Evolutionary conservation across 345 rosid genomes (phyloP).

Genomic region (Mangifera indica): DNA sequence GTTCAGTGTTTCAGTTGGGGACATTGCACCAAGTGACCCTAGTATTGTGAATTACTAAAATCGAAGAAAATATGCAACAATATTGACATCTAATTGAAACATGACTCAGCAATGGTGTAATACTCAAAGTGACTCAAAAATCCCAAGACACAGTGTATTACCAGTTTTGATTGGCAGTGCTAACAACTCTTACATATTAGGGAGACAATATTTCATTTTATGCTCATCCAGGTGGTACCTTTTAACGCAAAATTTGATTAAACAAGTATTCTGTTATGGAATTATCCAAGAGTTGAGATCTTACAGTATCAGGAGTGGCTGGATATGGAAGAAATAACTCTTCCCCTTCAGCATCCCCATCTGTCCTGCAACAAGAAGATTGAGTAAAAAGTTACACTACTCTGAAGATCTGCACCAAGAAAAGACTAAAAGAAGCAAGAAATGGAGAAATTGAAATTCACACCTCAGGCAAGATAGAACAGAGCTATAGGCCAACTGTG

Average conservation of each 20-base stretch:
- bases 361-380: slow-evolving; percentile 39
- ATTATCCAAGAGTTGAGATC: background rate
- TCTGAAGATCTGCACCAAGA: background rate
- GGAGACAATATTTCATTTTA: background rate
- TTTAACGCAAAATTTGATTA: background rate
- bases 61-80: background rate
- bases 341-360: slow-evolving; percentile 50
- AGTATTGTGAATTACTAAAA: background rate
- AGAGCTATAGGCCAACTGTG: background rate
- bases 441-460: background rate
- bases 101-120: background rate
- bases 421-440: slow-evolving; percentile 10
- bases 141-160: background rate
- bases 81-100: background rate
- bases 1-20: background rate
- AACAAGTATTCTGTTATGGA: background rate
- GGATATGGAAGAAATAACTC: slow-evolving; percentile 40
- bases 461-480: background rate
- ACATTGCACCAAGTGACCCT: background rate
- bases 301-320: slow-evolving; percentile 30
- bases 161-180: background rate
- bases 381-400: slow-evolving; percentile 7
- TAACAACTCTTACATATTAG: background rate
- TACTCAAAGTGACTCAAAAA: background rate
- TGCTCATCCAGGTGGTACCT: background rate